These are phyloP conservation scores for Mastigamoeba balamuthi DNA, from an alignment of 78 protist species.

Conservation along the genomic window DNA sequence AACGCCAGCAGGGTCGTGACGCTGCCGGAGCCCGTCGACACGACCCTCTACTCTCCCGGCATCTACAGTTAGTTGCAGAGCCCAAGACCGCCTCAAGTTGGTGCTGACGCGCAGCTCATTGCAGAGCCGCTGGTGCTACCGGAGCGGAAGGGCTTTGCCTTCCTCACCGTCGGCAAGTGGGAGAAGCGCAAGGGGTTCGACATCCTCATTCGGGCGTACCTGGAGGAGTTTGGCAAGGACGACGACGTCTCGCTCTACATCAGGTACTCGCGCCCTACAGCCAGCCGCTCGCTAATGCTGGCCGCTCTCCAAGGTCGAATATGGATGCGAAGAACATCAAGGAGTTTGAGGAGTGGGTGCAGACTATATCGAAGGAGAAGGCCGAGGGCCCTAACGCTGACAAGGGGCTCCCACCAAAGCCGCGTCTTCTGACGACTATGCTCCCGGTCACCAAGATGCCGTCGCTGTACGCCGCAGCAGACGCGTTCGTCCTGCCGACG, in stretches of 20 bases:
- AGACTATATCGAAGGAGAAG: background rate
- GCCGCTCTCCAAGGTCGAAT: too few relatives aligned
- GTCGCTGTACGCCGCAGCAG: conserved; percentile 1
- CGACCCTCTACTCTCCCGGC: background rate
- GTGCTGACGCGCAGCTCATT: background rate
- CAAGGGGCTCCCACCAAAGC: background rate
- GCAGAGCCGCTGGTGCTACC: background rate
- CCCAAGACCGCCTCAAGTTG: background rate
- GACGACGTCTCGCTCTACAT: conserved; percentile 6
- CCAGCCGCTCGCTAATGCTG: too few relatives aligned
- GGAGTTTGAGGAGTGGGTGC: background rate
- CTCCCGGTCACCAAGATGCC: conserved; percentile 1
- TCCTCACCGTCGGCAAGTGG: conserved; percentile 33
- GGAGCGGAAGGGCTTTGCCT: background rate
- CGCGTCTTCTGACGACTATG: background rate
- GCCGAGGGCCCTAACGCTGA: background rate
- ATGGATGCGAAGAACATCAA: background rate
- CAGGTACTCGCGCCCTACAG: background rate
- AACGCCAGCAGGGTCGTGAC: background rate
- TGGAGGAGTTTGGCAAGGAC: background rate
- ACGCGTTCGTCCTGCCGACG: conserved; percentile 21
- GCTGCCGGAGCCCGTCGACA: conserved; percentile 28
- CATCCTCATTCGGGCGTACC: conserved; percentile 8
- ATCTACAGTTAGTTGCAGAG: background rate
- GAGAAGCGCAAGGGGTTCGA: conserved; percentile 34